A percentile compares a stretch with the other conserved stretches of the same genome.
These are phyloP conservation scores for Astrephomene gubernaculifera DNA, from an alignment of 139 green algal species.

Conservation along the genomic window DNA sequence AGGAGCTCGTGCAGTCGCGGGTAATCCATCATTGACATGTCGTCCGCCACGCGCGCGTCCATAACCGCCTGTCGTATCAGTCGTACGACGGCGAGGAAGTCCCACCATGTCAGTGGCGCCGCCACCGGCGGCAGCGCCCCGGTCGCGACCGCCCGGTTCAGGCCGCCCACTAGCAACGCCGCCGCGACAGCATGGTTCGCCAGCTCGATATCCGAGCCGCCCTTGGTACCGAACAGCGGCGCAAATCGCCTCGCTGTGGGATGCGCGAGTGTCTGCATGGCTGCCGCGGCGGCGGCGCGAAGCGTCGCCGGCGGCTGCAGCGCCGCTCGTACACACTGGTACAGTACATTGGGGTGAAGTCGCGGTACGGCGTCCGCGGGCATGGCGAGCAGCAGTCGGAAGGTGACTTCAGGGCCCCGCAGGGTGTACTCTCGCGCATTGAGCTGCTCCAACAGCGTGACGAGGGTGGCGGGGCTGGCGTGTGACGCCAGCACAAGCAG, in stretches of 20 bases:
- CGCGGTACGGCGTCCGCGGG: conserved; percentile 3
- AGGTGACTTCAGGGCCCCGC: conserved; percentile 24
- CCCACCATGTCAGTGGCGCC: conserved; percentile 8
- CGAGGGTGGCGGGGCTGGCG: background rate
- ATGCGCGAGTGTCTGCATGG: conserved; percentile 29
- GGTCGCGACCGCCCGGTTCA: background rate
- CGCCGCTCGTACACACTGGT: conserved; percentile 13
- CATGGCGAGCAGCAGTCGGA: conserved; percentile 43
- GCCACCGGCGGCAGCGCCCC: background rate
- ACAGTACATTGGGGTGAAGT: conserved; percentile 39
- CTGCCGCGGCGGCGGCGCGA: background rate
- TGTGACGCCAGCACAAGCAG: conserved; percentile 43
- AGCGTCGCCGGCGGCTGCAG: conserved; percentile 34
- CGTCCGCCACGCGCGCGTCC: conserved; percentile 4
- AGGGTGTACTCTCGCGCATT: conserved; percentile 38
- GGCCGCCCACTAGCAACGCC: conserved; percentile 5
- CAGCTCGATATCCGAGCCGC: conserved; percentile 29
- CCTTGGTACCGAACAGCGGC: conserved; percentile 1
- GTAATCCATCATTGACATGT: conserved; percentile 23
- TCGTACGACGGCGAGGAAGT: conserved; percentile 28
- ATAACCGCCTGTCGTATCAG: conserved; percentile 2
- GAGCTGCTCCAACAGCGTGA: conserved; percentile 39
- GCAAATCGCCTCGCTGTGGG: conserved; percentile 10
- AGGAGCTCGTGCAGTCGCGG: conserved; percentile 30
- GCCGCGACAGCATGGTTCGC: conserved; percentile 3